phyloP scores from a whole-genome alignment of 345 rosid genomes.

The Salix udensis region DNA sequence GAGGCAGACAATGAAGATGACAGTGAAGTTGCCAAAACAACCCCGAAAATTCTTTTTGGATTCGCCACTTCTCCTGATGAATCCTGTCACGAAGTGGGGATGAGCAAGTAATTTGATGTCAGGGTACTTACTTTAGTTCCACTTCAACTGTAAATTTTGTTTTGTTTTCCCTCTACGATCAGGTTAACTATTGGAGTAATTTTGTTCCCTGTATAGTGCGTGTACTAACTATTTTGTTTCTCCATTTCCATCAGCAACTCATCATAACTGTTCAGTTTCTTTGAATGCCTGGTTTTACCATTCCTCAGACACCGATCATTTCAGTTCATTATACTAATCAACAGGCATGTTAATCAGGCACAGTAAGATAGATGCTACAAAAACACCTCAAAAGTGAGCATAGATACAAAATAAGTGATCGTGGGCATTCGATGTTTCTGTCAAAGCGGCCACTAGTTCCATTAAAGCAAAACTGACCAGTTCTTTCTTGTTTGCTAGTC shows the following conservation, averaged over 20 bases:
- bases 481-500: neutral
- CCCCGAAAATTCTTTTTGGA: constrained; percentile 3
- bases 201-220: neutral
- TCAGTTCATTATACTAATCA: too few species aligned
- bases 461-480: neutral
- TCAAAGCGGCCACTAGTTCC: too few species aligned
- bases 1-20: constrained; percentile 22
- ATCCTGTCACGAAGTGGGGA: constrained; percentile 32
- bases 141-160: constrained; percentile 1
- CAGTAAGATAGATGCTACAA: too few species aligned
- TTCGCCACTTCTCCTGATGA: constrained; percentile 43
- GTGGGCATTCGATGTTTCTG: too few species aligned
- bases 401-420: neutral
- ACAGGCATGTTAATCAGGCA: too few species aligned
- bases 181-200: neutral
- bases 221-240: too few species aligned
- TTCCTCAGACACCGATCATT: too few species aligned
- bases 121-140: neutral
- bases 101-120: neutral
- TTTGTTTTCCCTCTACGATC: neutral
- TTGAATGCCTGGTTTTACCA: too few species aligned
- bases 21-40: constrained; percentile 9
- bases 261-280: too few species aligned
- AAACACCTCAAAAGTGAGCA: neutral
- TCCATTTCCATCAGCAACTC: neutral